phyloP scores from a whole-genome alignment of 2,329 filamentous ascomycete species.

The Exophiala sp. region DNA sequence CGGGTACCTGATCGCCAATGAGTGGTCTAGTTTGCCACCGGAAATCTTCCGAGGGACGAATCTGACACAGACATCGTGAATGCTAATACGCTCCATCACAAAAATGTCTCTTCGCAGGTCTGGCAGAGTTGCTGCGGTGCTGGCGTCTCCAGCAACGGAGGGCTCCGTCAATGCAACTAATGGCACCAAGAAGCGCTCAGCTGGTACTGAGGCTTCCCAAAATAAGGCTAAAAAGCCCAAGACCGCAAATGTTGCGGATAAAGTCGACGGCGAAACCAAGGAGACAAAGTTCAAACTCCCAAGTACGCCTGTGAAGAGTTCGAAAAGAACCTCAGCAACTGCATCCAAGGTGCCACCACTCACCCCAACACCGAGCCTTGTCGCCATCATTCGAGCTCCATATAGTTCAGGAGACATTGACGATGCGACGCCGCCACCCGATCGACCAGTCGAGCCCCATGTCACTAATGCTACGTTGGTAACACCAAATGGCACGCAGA shows the following conservation, averaged over 20 bases:
- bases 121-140: slow-evolving; percentile 13
- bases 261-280: slow-evolving; percentile 4
- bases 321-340: slow-evolving; percentile 30
- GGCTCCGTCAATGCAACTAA: neutral
- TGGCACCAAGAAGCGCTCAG: slow-evolving; percentile 25
- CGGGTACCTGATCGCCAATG: too few relatives aligned
- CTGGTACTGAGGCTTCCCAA: slow-evolving; percentile 8
- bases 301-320: slow-evolving; percentile 31
- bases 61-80: slow-evolving; percentile 3
- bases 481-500: slow-evolving; percentile 44
- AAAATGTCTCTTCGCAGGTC: slow-evolving; percentile 25
- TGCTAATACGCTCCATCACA: slow-evolving; percentile 8
- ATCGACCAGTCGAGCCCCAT: slow-evolving; percentile 47
- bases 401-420: slow-evolving; percentile 41
- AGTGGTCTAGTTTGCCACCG: too few relatives aligned
- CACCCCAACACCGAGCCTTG: slow-evolving; percentile 50
- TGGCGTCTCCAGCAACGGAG: neutral
- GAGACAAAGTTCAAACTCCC: slow-evolving; percentile 25
- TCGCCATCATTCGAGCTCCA: slow-evolving; percentile 46
- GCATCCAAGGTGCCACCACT: slow-evolving; percentile 36
- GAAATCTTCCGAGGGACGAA: too few relatives aligned
- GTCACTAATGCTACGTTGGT: slow-evolving; percentile 49
- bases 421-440: slow-evolving; percentile 37
- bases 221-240: slow-evolving; percentile 21
- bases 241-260: slow-evolving; percentile 1